Conservation (phyloP, 2,329 filamentous ascomycete species). For the Nemania bipapillata region DNA sequence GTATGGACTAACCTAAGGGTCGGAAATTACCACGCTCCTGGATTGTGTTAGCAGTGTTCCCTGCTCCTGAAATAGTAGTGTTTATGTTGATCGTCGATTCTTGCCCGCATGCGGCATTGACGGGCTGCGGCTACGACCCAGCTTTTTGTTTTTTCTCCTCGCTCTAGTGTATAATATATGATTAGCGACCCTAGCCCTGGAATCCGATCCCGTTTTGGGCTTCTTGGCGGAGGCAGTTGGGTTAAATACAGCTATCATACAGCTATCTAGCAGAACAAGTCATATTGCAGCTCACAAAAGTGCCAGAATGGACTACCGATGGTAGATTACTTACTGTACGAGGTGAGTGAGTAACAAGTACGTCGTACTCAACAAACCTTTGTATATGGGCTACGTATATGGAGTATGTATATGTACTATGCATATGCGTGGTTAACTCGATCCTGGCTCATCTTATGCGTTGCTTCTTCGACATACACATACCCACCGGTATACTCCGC, state of each 20-base stretch:
- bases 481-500: not conserved
- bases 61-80: slow-evolving; percentile 16
- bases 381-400: no score
- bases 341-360: not conserved
- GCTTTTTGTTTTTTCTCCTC: not conserved
- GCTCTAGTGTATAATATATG: not conserved
- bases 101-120: slow-evolving; percentile 29
- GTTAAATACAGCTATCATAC: slow-evolving; percentile 19
- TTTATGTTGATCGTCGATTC: slow-evolving; percentile 31
- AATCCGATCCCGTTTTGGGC: slow-evolving; percentile 16
- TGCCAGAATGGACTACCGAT: not conserved
- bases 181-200: slow-evolving; percentile 9
- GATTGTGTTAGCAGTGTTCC: slow-evolving; percentile 12
- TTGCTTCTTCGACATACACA: not conserved
- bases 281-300: not conserved
- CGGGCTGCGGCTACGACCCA: slow-evolving; percentile 38
- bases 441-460: slow-evolving; percentile 1
- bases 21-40: slow-evolving; percentile 32
- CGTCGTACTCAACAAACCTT: not conserved
- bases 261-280: not conserved
- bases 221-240: slow-evolving; percentile 22
- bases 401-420: no score
- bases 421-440: no score
- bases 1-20: slow-evolving; percentile 6
- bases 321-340: not conserved